These are phyloP conservation scores for Suillus tomentosus DNA, from an alignment of 768 basidiomycete genomes.

Conservation along the genomic window DNA sequence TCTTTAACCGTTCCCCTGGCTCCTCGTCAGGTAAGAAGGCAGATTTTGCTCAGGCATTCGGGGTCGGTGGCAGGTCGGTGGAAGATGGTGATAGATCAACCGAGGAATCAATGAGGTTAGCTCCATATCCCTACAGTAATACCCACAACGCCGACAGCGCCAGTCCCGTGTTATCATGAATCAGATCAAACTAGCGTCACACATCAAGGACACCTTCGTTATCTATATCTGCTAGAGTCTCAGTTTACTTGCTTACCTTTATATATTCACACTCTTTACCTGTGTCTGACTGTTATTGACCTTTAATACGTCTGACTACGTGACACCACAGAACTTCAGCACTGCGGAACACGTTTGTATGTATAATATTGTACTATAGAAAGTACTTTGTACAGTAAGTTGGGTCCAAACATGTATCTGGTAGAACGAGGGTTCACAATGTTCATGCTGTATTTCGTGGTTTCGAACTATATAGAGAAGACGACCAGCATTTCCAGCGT, in stretches of 20 bases:
- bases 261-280: slow-evolving; percentile 3
- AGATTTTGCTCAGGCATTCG: slow-evolving; percentile 44
- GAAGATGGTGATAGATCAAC: slow-evolving; percentile 13
- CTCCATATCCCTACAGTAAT: slow-evolving; percentile 36
- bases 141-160: slow-evolving; percentile 12
- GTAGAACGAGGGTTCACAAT: background rate
- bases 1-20: slow-evolving; percentile 43
- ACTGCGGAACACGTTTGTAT: background rate
- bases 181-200: background rate
- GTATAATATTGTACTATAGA: background rate
- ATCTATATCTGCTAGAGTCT: background rate
- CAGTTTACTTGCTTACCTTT: background rate
- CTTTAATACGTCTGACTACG: background rate
- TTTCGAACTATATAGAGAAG: no score
- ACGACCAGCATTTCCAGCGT: no score
- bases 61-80: slow-evolving; percentile 30
- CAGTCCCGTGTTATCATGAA: slow-evolving; percentile 14
- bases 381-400: background rate
- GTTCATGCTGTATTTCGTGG: no score
- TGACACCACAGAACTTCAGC: background rate
- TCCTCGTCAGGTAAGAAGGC: slow-evolving; percentile 32
- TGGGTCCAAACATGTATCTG: background rate
- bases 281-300: background rate
- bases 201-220: slow-evolving; percentile 1
- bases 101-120: slow-evolving; percentile 44